Evolutionary conservation across 1,139 yeast species (phyloP).

Genomic region (Diutina pseudorugosa): DNA sequence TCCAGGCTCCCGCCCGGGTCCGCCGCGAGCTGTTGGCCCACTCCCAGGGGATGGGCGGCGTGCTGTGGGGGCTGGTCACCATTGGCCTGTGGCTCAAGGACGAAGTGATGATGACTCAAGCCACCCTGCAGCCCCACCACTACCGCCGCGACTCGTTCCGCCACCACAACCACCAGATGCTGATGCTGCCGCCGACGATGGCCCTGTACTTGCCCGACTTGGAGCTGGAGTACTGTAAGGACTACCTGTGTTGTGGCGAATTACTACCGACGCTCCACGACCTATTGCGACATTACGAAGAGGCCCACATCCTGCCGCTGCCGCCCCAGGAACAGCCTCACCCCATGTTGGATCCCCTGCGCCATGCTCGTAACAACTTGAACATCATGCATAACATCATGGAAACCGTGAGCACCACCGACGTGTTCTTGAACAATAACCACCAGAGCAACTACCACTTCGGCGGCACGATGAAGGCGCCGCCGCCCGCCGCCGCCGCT

Average conservation of each 20-base stretch:
- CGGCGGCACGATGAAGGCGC: constrained; percentile 8
- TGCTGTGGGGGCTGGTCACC: constrained; percentile 94
- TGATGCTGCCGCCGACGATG: constrained; percentile 45
- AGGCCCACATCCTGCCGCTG: constrained; percentile 79
- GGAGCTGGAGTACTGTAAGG: constrained; percentile 94
- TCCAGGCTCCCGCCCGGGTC: constrained; percentile 21
- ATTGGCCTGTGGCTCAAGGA: constrained; percentile 95
- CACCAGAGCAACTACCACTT: constrained; percentile 10
- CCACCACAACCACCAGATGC: constrained; percentile 13
- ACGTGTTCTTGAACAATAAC: constrained; percentile 54
- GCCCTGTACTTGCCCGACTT: constrained; percentile 71
- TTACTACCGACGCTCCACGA: constrained; percentile 88
- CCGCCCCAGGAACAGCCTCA: constrained; percentile 32
- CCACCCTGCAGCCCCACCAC: constrained; percentile 10
- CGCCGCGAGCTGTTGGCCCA: constrained; percentile 90
- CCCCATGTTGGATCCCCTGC: constrained; percentile 19
- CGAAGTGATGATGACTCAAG: constrained; percentile 52
- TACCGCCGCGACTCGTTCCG: constrained; percentile 30
- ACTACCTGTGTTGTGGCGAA: constrained; percentile 92
- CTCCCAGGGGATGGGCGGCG: constrained; percentile 95
- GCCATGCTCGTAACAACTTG: constrained; percentile 20
- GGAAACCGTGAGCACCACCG: constrained; percentile 81
- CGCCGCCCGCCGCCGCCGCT: background rate
- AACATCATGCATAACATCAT: constrained; percentile 37
- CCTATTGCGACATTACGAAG: constrained; percentile 87